These are phyloP conservation scores for Scheffersomyces segobiensis DNA, from an alignment of 1,139 yeast genomes.

Conservation along the genomic window DNA sequence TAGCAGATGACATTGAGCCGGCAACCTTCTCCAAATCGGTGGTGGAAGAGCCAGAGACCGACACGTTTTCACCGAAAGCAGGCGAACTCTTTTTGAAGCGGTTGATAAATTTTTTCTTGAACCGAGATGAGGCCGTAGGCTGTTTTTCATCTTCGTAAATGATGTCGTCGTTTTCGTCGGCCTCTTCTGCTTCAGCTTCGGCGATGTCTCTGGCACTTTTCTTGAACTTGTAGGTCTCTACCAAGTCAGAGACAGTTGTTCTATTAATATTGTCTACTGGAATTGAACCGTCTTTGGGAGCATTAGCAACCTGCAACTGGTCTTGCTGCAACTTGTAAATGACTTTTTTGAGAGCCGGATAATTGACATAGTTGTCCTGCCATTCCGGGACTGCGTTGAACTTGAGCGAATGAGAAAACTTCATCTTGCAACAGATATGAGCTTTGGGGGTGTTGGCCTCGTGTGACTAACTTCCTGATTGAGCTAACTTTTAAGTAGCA, in stretches of 20 bases:
- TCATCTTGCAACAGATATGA: conserved; percentile 41
- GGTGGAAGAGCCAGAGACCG: background rate
- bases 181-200: conserved; percentile 2
- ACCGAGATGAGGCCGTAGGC: conserved; percentile 1
- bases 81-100: conserved; percentile 11
- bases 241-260: conserved; percentile 31
- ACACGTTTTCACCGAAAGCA: background rate
- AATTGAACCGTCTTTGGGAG: conserved; percentile 27
- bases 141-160: conserved; percentile 6
- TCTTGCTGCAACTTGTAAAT: conserved; percentile 51
- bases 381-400: conserved; percentile 84
- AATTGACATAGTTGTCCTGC: conserved; percentile 67
- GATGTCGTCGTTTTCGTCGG: conserved; percentile 4
- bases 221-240: conserved; percentile 14
- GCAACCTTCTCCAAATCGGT: conserved; percentile 1
- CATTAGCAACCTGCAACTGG: conserved; percentile 23
- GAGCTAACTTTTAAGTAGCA: background rate
- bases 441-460: background rate
- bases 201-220: conserved; percentile 1
- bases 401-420: conserved; percentile 71
- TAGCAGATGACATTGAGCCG: background rate
- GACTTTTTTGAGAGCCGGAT: conserved; percentile 61
- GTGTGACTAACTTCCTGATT: background rate
- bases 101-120: conserved; percentile 15
- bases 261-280: conserved; percentile 17